phyloP scores from a whole-genome alignment of 768 basidiomycete genomes.

The Zangia roseola region DNA sequence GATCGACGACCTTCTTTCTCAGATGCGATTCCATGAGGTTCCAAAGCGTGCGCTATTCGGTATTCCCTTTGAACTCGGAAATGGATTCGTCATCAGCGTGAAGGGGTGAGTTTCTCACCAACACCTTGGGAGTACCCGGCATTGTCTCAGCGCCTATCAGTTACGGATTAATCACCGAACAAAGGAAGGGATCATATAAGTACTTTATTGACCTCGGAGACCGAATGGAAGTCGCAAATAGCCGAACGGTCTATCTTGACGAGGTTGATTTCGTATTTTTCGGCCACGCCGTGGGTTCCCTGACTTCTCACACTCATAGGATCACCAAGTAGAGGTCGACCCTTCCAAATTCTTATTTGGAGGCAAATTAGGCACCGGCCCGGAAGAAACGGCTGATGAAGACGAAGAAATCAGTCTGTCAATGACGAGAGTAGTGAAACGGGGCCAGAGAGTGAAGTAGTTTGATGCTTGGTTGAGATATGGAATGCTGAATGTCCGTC shows the following conservation, averaged over 20 bases:
- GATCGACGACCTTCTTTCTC: constrained; percentile 72
- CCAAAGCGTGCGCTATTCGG: constrained; percentile 83
- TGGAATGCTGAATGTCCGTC: constrained; percentile 2
- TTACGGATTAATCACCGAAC: constrained; percentile 86
- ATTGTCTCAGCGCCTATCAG: constrained; percentile 38
- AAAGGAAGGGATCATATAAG: constrained; percentile 78
- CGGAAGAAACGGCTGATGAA: constrained; percentile 26
- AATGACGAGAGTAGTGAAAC: constrained; percentile 44
- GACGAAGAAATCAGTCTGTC: constrained; percentile 40
- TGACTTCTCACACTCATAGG: constrained; percentile 19
- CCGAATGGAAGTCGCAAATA: constrained; percentile 71
- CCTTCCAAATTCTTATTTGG: constrained; percentile 28
- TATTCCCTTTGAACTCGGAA: constrained; percentile 76
- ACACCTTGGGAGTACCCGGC: background rate
- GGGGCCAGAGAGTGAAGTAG: constrained; percentile 47
- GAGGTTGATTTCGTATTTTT: constrained; percentile 40
- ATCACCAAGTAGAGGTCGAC: constrained; percentile 29
- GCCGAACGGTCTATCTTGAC: constrained; percentile 73
- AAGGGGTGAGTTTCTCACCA: constrained; percentile 59
- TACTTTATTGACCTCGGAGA: constrained; percentile 82
- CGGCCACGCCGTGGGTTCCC: background rate
- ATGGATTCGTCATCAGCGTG: constrained; percentile 72
- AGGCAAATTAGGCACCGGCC: constrained; percentile 38
- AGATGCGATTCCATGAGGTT: constrained; percentile 79
- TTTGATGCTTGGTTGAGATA: background rate